Conservation (phyloP, 192 early-diverging fungal genomes). For the Entomortierella lignicola region DNA sequence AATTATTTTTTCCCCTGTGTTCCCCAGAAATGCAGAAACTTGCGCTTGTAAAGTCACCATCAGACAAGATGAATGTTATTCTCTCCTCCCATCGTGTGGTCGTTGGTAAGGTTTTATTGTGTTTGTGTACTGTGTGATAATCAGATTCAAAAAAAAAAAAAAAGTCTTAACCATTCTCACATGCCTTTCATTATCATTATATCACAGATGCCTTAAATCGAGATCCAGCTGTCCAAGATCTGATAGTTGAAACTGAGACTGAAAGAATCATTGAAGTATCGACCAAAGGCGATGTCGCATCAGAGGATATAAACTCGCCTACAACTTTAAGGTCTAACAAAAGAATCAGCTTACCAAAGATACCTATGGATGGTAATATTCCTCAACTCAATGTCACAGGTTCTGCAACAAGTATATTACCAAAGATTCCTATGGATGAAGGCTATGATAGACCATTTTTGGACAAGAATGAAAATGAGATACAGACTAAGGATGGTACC, state of each 20-base stretch:
- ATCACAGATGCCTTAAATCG: slow-evolving; percentile 29
- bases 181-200: background rate
- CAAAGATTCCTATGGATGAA: slow-evolving; percentile 44
- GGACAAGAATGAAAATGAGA: background rate
- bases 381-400: slow-evolving; percentile 1
- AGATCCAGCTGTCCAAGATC: slow-evolving; percentile 41
- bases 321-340: background rate
- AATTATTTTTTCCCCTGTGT: background rate
- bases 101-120: slow-evolving; percentile 56
- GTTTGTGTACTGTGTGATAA: background rate
- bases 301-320: background rate
- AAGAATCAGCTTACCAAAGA: slow-evolving; percentile 26
- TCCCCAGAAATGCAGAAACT: slow-evolving; percentile 54
- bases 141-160: background rate
- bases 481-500: background rate
- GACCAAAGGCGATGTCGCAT: background rate
- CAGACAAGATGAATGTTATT: slow-evolving; percentile 59
- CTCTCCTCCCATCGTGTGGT: slow-evolving; percentile 56
- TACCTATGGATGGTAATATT: slow-evolving; percentile 35
- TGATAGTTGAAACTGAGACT: slow-evolving; percentile 22
- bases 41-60: slow-evolving; percentile 48
- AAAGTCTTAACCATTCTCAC: too few species aligned
- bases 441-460: slow-evolving; percentile 19
- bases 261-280: background rate
- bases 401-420: background rate